Conservation (phyloP, 2,329 filamentous ascomycete genomes). For the Thelonectria olida region DNA sequence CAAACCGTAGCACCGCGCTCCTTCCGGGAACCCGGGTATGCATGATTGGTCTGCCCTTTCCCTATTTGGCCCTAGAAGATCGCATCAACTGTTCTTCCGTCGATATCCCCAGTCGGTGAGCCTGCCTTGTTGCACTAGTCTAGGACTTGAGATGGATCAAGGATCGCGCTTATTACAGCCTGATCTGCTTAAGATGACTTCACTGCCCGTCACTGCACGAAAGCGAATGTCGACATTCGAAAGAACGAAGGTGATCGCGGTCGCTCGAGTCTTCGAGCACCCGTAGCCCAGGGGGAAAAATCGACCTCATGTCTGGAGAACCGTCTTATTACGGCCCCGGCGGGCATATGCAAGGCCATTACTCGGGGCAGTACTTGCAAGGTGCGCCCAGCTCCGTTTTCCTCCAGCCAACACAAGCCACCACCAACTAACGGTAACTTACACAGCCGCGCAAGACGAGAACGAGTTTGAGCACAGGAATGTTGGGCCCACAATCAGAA, state of each 20-base stretch:
- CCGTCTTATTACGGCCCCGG: not conserved
- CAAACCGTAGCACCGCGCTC: slow-evolving; percentile 14
- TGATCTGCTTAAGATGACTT: slow-evolving; percentile 17
- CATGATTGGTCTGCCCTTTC: slow-evolving; percentile 2
- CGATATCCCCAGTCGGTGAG: not conserved
- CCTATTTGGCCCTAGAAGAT: not conserved
- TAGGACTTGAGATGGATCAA: slow-evolving; percentile 11
- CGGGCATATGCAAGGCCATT: not conserved
- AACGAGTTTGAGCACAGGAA: slow-evolving; percentile 20
- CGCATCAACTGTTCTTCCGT: not conserved
- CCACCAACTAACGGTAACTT: slow-evolving; percentile 2
- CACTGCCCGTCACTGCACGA: not conserved
- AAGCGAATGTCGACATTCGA: not conserved
- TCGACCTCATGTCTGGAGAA: not conserved
- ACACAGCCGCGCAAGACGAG: slow-evolving; percentile 23
- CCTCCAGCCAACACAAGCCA: not conserved
- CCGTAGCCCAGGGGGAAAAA: not conserved
- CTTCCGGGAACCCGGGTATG: slow-evolving; percentile 9
- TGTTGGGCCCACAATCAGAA: slow-evolving; percentile 2
- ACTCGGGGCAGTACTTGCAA: slow-evolving; percentile 10
- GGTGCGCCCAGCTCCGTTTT: slow-evolving; percentile 2
- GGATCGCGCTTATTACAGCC: slow-evolving; percentile 5
- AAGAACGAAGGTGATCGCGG: slow-evolving; percentile 1
- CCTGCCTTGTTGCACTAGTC: not conserved
- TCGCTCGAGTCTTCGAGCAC: not conserved